Conservation (phyloP, 306 rosid genomes). For the Pueraria montana region DNA sequence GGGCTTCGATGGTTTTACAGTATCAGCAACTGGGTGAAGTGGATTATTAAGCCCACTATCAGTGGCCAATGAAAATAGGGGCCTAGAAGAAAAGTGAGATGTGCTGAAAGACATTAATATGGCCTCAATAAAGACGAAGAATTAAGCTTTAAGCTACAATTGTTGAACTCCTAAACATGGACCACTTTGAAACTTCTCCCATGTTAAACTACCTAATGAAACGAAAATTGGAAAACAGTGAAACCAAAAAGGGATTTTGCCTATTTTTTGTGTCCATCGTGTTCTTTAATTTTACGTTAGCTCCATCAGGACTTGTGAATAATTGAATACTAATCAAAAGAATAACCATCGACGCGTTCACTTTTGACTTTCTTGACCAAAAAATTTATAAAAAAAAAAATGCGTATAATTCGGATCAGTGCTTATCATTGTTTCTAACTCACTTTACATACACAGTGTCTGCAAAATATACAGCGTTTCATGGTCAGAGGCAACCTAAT, state of each 20-base stretch:
- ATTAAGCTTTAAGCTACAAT: neutral
- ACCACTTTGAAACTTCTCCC: neutral
- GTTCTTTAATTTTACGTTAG: neutral
- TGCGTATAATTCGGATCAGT: neutral
- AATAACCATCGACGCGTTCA: neutral
- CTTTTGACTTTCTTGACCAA: neutral
- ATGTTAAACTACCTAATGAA: neutral
- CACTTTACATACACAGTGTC: neutral
- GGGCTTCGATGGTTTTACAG: neutral
- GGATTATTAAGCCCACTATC: neutral
- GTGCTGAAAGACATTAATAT: neutral
- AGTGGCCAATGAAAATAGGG: neutral
- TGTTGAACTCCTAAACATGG: no score
- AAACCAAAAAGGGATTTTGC: slow-evolving; percentile 1
- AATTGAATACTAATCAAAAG: neutral
- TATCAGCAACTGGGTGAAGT: neutral
- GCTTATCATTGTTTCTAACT: neutral
- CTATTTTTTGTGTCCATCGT: neutral
- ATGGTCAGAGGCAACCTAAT: slow-evolving; percentile 31
- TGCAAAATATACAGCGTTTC: neutral
- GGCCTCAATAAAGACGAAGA: no score
- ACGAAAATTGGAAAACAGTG: neutral
- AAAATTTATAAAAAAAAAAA: neutral
- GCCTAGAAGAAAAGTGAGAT: neutral
- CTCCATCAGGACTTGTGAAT: neutral